Base-by-base conservation (phyloP, 1,139 yeast species). In the Candida gigantensis region DNA sequence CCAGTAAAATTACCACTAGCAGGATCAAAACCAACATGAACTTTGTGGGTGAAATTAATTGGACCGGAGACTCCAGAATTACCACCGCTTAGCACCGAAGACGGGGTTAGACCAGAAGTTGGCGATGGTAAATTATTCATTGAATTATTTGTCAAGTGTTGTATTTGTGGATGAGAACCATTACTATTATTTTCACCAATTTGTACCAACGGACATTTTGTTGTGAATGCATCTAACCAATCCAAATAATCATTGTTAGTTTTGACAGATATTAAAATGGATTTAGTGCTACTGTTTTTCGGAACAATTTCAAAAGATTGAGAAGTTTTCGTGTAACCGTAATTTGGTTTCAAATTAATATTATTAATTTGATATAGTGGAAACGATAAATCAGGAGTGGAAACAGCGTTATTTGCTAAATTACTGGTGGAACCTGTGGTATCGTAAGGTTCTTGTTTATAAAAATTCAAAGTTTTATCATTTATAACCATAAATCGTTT, bases 221-320 rank as follows among this genome's bases (percentile, higher is more conserved):
- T 78, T 47, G 88, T 81, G 47, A 90, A 86, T 11, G 88, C 84
- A 59, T 92, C 97, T 44, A 90, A 74, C 98, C 98, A 90, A 45
- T 86, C 84, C 58, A 86, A 79, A 47, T 87, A 73, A 45, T 90
- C 97, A 42, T 80, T 76, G 53, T 87, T 88, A 20, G 83, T 71
- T 57, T 87, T 89, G 46, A 92, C 77, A 1, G 90, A 77, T 31
- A 90, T 79, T 49, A 79, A 79, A 24, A 89, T 73, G 3, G 95
- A 77, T 55, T 83, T 84, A 47, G 72, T 74, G 31, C 50, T 70
- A n/a, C 16, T 30, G 39, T 66, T 70, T 46, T 65, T 71, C 41
- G 92, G 86, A 34, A 84, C 74, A 37, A 90, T 75, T 58, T 90
- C 97, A 55, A 90, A 81, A 53, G 68, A 76, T 73, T 44, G 92